Evolutionary conservation across 2,329 filamentous ascomycete genomes (phyloP), one percentile per base, ranked within the genome.

Genomic region (Talaromyces sp.): DNA sequence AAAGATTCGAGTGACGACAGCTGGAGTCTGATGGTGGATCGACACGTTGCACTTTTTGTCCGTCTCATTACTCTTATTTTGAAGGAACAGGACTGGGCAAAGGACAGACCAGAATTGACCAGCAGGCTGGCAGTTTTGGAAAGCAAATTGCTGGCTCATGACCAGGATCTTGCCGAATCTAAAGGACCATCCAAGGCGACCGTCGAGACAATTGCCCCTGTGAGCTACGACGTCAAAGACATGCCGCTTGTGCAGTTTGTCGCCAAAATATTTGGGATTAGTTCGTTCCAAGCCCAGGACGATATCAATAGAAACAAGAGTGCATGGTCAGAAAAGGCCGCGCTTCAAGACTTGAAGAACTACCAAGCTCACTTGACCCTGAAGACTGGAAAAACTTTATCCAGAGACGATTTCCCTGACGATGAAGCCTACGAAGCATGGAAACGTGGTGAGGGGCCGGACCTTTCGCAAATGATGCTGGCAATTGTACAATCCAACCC

Each of bases 161-260:
- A 98, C 70, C 92, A 96, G 75, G 92, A 98, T 72, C 82, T 99
- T 57, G 86, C 87, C 54, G 82, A 88, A 84, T 66, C 82, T 69
- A 67, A 79, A 83, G 82, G 86, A 15, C 77, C 86, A 25, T 77
- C 86, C 32, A 67, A 39, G 85, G 19, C 85, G 55, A 90, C 88
- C 9, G 83, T 95, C 65, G 93, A 97, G 74, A 90, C 93, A 25
- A 83, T 90, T 61, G 85, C 92, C 2, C 92, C 93, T 11, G 80
- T 96, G 62, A 95, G 87, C 71, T 91, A 96, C 75, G 91, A 97
- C 75, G 89, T 98, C 72, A 96, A 95, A 76, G 95, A 99, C 72
- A 99, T 99, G 95, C 88, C 88, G 42, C 84, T 97, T 77, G 95
- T 96, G 30, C 89, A 95, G 73, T 85, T 89, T 39, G 93, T 99